These are phyloP conservation scores for Phaseolus lunatus DNA, from an alignment of 306 rosid species.

Conservation along the genomic window DNA sequence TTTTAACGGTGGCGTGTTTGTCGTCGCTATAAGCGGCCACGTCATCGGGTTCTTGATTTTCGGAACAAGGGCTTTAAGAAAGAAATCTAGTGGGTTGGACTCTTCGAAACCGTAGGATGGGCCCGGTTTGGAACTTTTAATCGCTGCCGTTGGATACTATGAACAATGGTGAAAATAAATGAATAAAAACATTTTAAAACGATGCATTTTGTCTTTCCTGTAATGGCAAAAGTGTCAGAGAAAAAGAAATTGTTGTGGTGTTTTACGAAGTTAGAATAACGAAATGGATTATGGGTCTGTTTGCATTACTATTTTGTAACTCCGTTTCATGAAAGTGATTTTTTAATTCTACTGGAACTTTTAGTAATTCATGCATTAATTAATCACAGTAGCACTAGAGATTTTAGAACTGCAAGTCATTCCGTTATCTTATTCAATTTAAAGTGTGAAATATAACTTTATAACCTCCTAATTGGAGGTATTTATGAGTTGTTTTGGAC, in stretches of 20 bases:
- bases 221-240: neutral
- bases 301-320: neutral
- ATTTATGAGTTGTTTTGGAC: too few relatives aligned
- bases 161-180: neutral
- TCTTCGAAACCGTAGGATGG: neutral
- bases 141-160: neutral
- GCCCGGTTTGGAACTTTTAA: neutral
- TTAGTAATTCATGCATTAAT: neutral
- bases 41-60: constrained; percentile 51
- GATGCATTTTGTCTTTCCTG: neutral
- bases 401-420: too few relatives aligned
- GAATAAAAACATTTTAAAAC: neutral
- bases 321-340: neutral
- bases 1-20: constrained; percentile 71
- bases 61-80: constrained; percentile 37
- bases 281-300: neutral
- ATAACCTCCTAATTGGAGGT: too few relatives aligned
- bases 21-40: constrained; percentile 71
- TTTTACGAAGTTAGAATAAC: neutral
- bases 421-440: too few relatives aligned
- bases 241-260: neutral
- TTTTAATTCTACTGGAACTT: neutral
- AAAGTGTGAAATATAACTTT: too few relatives aligned
- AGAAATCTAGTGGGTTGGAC: constrained; percentile 39
- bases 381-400: neutral